These are phyloP conservation scores for Austropuccinia psidii DNA, from an alignment of 1,284 basidiomycete species.

Conservation along the genomic window DNA sequence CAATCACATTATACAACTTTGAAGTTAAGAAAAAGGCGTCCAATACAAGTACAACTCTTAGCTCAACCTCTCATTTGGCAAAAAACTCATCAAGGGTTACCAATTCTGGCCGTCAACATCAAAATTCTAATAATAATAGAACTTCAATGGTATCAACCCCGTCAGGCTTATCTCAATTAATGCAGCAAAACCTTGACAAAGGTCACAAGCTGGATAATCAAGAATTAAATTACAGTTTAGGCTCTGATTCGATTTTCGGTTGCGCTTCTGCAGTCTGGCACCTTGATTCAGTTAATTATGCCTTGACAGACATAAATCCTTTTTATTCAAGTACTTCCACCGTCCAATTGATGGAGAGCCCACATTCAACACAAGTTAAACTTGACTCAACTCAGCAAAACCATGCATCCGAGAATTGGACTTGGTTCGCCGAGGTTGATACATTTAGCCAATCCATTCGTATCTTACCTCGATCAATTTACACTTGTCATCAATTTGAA, in stretches of 20 bases:
- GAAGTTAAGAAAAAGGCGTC: constrained; percentile 14
- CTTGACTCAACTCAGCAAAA: background rate
- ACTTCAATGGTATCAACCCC: background rate
- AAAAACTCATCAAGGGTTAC: background rate
- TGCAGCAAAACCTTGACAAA: constrained; percentile 19
- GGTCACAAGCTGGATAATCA: background rate
- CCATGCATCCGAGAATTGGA: constrained; percentile 15
- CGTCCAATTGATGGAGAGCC: background rate
- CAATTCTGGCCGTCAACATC: background rate
- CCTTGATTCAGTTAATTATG: background rate
- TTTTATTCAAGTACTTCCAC: background rate
- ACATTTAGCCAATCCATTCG: constrained; percentile 29
- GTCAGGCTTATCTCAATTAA: constrained; percentile 29
- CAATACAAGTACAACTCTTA: background rate
- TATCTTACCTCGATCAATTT: constrained; percentile 32
- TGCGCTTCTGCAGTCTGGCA: constrained; percentile 17
- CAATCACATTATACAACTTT: constrained; percentile 21
- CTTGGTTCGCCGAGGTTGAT: constrained; percentile 26
- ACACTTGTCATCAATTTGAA: constrained; percentile 31
- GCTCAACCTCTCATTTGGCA: background rate
- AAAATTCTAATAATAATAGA: background rate
- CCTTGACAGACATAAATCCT: background rate
- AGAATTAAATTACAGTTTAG: background rate
- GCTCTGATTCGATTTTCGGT: background rate
- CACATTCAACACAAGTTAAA: background rate